phyloP scores from a whole-genome alignment of 106 monocot genomes.

The Phalaenopsis equestris region DNA sequence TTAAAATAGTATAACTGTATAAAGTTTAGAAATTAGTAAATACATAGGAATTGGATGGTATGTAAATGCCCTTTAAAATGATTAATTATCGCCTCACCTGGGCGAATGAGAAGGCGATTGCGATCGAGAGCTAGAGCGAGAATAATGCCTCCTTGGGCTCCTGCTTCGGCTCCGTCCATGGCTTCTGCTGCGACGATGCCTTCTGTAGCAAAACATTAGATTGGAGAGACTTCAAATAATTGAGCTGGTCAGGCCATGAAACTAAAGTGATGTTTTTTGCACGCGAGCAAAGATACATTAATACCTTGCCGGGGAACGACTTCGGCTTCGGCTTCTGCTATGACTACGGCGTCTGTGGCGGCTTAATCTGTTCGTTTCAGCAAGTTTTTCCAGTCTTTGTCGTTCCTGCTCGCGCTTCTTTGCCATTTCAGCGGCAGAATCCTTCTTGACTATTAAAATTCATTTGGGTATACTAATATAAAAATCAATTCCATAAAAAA shows the following conservation, averaged over 20 bases:
- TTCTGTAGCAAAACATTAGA: constrained; percentile 6
- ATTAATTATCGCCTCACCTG: neutral
- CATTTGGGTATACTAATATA: neutral
- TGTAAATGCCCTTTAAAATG: too few species aligned
- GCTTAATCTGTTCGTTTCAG: constrained; percentile 64
- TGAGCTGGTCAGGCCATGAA: too few species aligned
- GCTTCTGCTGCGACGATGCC: constrained; percentile 9
- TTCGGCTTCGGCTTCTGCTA: constrained; percentile 51
- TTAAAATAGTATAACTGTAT: too few species aligned
- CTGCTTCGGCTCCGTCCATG: constrained; percentile 6
- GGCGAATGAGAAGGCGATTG: neutral
- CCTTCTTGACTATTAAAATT: constrained; percentile 61
- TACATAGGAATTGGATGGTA: too few species aligned
- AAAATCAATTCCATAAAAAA: neutral
- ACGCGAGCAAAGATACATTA: neutral
- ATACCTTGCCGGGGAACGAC: constrained; percentile 74
- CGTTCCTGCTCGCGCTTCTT: constrained; percentile 91
- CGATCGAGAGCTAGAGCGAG: constrained; percentile 8
- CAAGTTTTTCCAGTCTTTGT: constrained; percentile 67
- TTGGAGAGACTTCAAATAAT: too few species aligned
- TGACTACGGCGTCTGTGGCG: constrained; percentile 43
- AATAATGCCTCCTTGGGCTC: constrained; percentile 13
- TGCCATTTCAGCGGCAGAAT: constrained; percentile 85
- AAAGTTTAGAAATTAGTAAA: too few species aligned
- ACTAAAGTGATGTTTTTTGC: neutral